Conservation (phyloP, 306 rosid species). For the Medicago ruthenica region DNA sequence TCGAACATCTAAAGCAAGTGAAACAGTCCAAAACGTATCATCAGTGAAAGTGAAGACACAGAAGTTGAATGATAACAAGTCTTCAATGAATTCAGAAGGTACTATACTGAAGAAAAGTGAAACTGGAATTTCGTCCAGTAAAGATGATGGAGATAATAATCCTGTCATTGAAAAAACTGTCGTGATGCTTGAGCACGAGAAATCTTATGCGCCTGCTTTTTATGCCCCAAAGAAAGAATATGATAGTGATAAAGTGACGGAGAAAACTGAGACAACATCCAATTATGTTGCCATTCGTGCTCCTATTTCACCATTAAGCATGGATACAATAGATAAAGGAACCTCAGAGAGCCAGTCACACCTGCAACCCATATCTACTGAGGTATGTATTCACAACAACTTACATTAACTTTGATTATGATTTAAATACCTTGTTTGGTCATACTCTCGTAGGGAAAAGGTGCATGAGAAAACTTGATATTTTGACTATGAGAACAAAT, state of each 20-base stretch:
- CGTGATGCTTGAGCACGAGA: slow-evolving; percentile 78
- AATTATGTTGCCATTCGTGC: slow-evolving; percentile 57
- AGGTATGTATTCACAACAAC: slow-evolving; percentile 62
- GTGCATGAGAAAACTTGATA: neutral
- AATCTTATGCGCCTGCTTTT: slow-evolving; percentile 49
- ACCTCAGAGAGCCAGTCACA: slow-evolving; percentile 51
- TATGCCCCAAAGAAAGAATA: slow-evolving; percentile 40
- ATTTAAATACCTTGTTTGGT: slow-evolving; percentile 28
- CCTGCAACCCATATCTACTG: slow-evolving; percentile 48
- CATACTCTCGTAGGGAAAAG: slow-evolving; percentile 7
- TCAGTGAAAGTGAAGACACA: slow-evolving; percentile 55
- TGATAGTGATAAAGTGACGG: slow-evolving; percentile 43
- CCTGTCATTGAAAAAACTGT: slow-evolving; percentile 85
- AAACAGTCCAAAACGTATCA: slow-evolving; percentile 51
- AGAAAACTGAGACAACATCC: slow-evolving; percentile 52
- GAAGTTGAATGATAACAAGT: slow-evolving; percentile 52
- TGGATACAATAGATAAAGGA: slow-evolving; percentile 51
- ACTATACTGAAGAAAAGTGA: slow-evolving; percentile 51
- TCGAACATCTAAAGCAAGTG: slow-evolving; percentile 71
- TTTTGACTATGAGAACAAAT: slow-evolving; percentile 16
- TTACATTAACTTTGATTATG: slow-evolving; percentile 24
- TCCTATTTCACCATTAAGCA: slow-evolving; percentile 55
- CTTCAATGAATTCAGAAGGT: slow-evolving; percentile 56
- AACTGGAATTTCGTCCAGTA: slow-evolving; percentile 49
- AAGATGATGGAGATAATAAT: slow-evolving; percentile 63